Percentiles rank a stretch among this genome's conserved stretches.
Conservation (phyloP, 352 stramenopile species). For the Globisporangium takayamanum region DNA sequence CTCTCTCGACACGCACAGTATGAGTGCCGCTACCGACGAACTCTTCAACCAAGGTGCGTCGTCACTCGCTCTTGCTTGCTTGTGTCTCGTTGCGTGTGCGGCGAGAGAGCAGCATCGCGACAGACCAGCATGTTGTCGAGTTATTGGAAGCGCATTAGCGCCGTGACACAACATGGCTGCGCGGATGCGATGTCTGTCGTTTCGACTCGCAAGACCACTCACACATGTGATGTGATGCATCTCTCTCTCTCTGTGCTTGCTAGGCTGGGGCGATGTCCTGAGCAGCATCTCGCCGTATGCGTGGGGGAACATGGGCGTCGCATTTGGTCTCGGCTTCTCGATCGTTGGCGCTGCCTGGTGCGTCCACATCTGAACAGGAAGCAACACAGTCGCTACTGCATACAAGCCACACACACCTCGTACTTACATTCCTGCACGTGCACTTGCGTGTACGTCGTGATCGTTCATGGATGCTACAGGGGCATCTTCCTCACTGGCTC, state of each 20-base stretch:
- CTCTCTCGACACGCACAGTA: constrained; percentile 11
- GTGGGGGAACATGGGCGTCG: constrained; percentile 97
- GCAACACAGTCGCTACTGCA: not conserved
- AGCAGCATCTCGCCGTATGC: constrained; percentile 98
- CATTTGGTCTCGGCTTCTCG: constrained; percentile 94
- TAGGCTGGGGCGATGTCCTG: constrained; percentile 93
- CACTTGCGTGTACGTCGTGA: not conserved
- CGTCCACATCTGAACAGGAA: constrained; percentile 6
- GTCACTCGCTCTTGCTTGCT: not conserved
- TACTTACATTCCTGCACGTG: not conserved
- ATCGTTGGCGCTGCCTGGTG: constrained; percentile 96
- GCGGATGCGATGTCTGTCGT: not conserved
- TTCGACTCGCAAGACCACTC: not conserved
- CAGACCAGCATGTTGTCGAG: no score
- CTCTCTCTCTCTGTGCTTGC: not conserved
- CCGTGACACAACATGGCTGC: no score
- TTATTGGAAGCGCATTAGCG: no score
- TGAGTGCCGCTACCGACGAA: constrained; percentile 77
- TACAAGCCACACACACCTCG: not conserved
- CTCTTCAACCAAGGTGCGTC: constrained; percentile 80
- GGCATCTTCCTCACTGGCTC: constrained; percentile 93
- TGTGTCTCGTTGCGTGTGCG: not conserved
- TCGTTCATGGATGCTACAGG: constrained; percentile 26
- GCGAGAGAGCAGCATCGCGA: no score
- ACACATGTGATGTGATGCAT: not conserved